Base-by-base conservation (phyloP, 2,329 filamentous ascomycete species). In the Calonectria pseudoturangicola region DNA sequence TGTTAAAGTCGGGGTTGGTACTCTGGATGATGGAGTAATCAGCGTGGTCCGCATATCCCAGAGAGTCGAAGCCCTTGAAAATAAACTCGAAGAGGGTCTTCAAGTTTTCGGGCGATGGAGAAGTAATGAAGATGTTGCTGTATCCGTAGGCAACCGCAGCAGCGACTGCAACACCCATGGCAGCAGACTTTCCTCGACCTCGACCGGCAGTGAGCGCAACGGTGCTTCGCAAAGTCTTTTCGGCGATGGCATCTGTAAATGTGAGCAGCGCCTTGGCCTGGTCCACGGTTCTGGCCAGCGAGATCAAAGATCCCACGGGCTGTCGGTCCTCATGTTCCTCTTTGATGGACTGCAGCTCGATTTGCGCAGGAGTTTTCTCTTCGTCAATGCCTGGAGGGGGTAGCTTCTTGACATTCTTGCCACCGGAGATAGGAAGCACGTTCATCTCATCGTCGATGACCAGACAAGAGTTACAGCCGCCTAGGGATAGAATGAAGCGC, bases 121-220 rank as follows among this genome's bases (percentile, higher is more conserved):
- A 98, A 1, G 97, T 99, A 82, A 99, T 98, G 86, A 99, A 99
- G 80, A 99, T 98, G 84, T 99, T 99, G 87, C 95, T 98, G 85
- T 99, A 99, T 30, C 97, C 97, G 82, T 98, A 94, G 1, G 97
- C 96, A 54, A 99, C 91, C 1, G 97, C 97, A 3, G 97, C 95
- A 4, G 97, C 97, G 51, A 99, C 94, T 3, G 97, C 95, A 65
- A 99, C 93, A 85, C 97, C 97, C 80, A 99, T 90, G 30, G 97
- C 97, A 21, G 97, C 97, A 25, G 97, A 99, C 86, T 99, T 99
- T 85, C 97, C 97, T 80, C 97, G 93, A 84, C 97, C 97, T 92
- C 97, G 92, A 45, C 93, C 96, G 21, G 97, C 97, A 13, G 97
- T 99, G 77, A 99, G 85, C 0, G 97, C 94, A 43, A 99, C 97